Base-by-base conservation (phyloP, 306 rosid species). In the Vigna unguiculata region DNA sequence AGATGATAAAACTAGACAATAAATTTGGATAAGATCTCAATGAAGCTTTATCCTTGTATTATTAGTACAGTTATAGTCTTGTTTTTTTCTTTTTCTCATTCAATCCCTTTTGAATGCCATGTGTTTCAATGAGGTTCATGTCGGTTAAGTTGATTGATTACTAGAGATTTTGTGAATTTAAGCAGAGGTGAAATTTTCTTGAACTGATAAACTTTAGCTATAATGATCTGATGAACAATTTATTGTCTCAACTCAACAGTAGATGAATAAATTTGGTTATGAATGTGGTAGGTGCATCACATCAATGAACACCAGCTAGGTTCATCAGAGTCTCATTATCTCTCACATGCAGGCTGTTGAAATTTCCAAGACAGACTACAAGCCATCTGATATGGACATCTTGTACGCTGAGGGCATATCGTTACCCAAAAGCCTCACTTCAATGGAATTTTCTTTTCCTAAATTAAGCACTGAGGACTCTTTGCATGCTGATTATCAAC, bases 341-440 rank as follows among this genome's bases (percentile, higher is more conserved):
- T 73, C 28, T 72, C 34, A 57, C 49, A 52, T 61, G 82, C 78
- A 93, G 98, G 98, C 98, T 40, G 77, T 86, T 61, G 98, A 91
- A 75, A 93, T 91, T 87, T 88, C 91, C 41, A 88, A 84, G 80
- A 17, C 61, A 10, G 92, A 91, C 57, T 93, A 88, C 19, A 81
- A 87, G 72, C 97, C 96, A 49, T 81, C 97, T 21, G 87, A 91
- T 72, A 88, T 60, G 58, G 98, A 93, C 81, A 88, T 91, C 69
- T 72, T 93, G 84, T 93, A 87, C 52, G 92, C 97, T 2, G 96
- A 93, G 78, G 97, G 98, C 69, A 84, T 93, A n/a, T 70, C 86
- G 51, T 76, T 84, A 45, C 87, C 87, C 74, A 90, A 93, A 46
- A 74, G 88, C 78, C 85, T 91, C 67, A 69, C 74, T 75, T 74